Conservation (phyloP, 495 filamentous ascomycete genomes). For the Durotheca rogersii region DNA sequence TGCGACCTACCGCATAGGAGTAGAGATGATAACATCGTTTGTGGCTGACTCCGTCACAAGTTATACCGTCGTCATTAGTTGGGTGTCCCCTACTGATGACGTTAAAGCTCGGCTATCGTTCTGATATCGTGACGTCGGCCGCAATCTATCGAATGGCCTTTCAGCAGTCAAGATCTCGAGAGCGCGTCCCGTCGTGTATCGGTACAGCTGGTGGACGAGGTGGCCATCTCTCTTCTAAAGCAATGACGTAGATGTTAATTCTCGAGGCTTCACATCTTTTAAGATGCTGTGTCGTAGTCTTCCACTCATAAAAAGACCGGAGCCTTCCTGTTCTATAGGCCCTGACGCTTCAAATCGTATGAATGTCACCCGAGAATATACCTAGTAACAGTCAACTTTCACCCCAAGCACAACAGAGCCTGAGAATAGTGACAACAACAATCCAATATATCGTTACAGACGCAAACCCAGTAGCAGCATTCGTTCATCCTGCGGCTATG, state of each 20-base stretch:
- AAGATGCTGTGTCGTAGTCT: background rate
- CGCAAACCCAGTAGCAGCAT: slow-evolving; percentile 22
- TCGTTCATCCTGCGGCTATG: slow-evolving; percentile 35
- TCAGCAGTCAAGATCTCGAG: background rate
- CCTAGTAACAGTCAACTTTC: slow-evolving; percentile 3
- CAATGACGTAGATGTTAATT: slow-evolving; percentile 24
- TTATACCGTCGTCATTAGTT: slow-evolving; percentile 13
- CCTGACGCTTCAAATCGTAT: background rate
- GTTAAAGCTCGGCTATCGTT: slow-evolving; percentile 8
- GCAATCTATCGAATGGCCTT: slow-evolving; percentile 15
- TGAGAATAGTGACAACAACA: slow-evolving; percentile 17
- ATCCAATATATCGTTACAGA: slow-evolving; percentile 20
- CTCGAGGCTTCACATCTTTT: background rate
- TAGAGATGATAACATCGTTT: background rate
- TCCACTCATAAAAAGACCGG: slow-evolving; percentile 19
- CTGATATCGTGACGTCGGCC: slow-evolving; percentile 33
- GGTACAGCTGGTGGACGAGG: background rate
- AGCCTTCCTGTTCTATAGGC: background rate
- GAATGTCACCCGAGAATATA: slow-evolving; percentile 14
- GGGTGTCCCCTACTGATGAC: slow-evolving; percentile 34
- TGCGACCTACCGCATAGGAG: slow-evolving; percentile 14
- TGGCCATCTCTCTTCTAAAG: background rate
- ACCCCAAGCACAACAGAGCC: slow-evolving; percentile 4
- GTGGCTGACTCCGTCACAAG: slow-evolving; percentile 24
- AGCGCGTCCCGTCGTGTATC: background rate